Base-by-base conservation (phyloP, 2,329 filamentous ascomycete species). In the Sordariomycetes sp. region DNA sequence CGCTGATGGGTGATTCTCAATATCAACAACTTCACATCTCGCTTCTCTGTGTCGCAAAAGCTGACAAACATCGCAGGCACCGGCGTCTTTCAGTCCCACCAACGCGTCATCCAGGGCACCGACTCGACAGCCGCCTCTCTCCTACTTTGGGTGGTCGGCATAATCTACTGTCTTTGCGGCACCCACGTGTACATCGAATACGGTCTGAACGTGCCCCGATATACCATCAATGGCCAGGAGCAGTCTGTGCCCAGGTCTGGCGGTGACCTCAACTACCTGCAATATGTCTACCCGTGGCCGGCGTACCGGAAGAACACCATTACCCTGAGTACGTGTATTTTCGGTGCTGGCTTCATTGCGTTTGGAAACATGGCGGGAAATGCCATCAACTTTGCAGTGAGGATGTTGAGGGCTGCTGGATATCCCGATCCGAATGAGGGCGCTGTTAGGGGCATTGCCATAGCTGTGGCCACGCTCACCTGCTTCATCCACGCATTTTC, bases 351-450 rank as follows among this genome's bases (percentile, higher is more conserved):
- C 23, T 70, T 65, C 46, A 57, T 70, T 6, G 42, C 58, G 14
- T 45, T 70, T 6, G 67, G 65, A 11, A 70, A 69, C 39, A 60
- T 68, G 43, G 55, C 63, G 1, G 63, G 63, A 21, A 71, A 72
- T 46, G 60, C 61, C 11, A 55, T 72, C 19, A 54, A 54, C 32
- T 70, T 70, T 41, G 64, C 59, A 8, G 44, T 56, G 2, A 55
- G 63, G 31, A 49, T 61, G 4, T 42, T 65, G 4, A 41, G 47
- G n/a, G 57, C 63, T 3, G 53, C 60, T 5, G n/a, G n/a, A n/a
- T n/a, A n/a, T n/a, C n/a, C n/a, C n/a, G n/a, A n/a, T n/a, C n/a
- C n/a, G n/a, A 40, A 46, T 18, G 40, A 50, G 4, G 55, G 54
- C 10, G 36, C 54, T 3, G 59, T 66, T 10, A 55, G 64, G 21